Evolutionary conservation across 106 monocot genomes (phyloP), one percentile per base, ranked within the genome.

Genomic region (Acanthochlamys bracteata): DNA sequence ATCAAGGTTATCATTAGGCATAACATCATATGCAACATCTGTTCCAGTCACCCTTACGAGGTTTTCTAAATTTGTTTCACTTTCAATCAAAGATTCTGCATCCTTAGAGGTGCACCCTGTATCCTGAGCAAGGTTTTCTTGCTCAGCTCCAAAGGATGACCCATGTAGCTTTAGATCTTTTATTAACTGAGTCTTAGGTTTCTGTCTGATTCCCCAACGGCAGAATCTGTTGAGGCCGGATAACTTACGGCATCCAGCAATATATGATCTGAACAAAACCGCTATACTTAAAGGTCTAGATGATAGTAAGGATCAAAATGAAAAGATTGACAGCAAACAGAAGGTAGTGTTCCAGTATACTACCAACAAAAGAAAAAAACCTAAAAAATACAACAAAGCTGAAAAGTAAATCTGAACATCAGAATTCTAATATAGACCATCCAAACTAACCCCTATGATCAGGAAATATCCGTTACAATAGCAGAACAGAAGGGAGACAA

Each of bases 121-220:
- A 25, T 77, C 70, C 64, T 45, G 42, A 66, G 39, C 51, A 41
- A 60, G 57, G 42, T 20, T 21, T 49, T 76, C 74, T 52, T 52
- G 8, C 4, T 47, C 71, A 56, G 61, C 24, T 19, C 41, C 74
- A 39, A 60, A 40, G 23, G 74, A 69, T 65, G 57, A 55, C 41
- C 76, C 79, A 54, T 84, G 90, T 39, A 98, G 66, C 63, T 87
- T 98, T 46, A 98, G 65, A 41, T 88, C 81, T 62, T 85, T 86
- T 11, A 89, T 24, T 24, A 75, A 19, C 52, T 81, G 71, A 74
- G 39, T 64, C 67, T 86, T 98, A n/a, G 85, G 88, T 6, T 81
- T 81, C 16, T 17, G 55, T 49, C 98, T 74, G 53, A 86, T 42
- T 57, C 92, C 88, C 91, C 98, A 98, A n/a, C 75, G 74, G 14